Evolutionary conservation across 768 basidiomycete genomes (phyloP).

Genomic region (Tricholoma hemisulphureum): DNA sequence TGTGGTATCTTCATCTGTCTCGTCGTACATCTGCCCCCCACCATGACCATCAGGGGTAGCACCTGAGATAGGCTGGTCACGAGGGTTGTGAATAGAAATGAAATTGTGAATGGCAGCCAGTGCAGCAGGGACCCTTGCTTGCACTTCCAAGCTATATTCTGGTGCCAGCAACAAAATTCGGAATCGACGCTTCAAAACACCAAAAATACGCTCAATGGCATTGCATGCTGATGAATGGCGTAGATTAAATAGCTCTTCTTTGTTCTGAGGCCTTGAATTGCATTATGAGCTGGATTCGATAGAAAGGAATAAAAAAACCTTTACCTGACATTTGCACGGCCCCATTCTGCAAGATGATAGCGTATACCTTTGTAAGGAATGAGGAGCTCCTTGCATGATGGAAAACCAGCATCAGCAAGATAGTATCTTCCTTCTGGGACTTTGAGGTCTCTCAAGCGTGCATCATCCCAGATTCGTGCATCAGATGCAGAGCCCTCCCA

Average conservation of each 20-base stretch:
- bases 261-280: not conserved
- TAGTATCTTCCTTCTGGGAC: not conserved
- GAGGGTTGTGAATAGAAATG: conserved; percentile 13
- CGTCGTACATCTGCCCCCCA: not conserved
- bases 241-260: too few relatives aligned
- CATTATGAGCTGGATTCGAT: not conserved
- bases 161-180: too few relatives aligned
- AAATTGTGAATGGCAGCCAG: conserved; percentile 21
- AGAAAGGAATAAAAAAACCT: not conserved
- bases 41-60: not conserved
- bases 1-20: not conserved
- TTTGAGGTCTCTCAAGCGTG: not conserved
- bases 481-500: not conserved
- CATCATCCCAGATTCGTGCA: not conserved
- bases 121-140: conserved; percentile 16
- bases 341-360: not conserved
- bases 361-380: not conserved
- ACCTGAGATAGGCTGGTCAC: not conserved
- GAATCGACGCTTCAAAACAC: too few relatives aligned
- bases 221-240: too few relatives aligned
- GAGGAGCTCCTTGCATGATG: too few relatives aligned
- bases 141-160: too few relatives aligned
- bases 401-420: too few relatives aligned
- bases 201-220: too few relatives aligned
- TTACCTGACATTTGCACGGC: too few relatives aligned